These are phyloP conservation scores for Metschnikowia cubensis DNA, from an alignment of 805 yeast genomes.

Conservation along the genomic window DNA sequence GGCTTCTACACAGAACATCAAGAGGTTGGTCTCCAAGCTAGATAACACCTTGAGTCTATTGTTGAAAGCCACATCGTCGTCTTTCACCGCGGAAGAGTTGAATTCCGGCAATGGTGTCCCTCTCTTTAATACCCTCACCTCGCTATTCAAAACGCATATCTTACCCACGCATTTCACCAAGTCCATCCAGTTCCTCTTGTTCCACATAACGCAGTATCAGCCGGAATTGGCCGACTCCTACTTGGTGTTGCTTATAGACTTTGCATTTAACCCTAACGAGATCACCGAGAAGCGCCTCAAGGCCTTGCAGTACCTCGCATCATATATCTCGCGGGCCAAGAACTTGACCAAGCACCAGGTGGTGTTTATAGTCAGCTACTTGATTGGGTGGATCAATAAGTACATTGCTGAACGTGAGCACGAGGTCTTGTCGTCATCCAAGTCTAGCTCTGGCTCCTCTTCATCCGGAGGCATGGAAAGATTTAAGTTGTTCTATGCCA, in stretches of 20 bases:
- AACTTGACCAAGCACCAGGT: conserved; percentile 68
- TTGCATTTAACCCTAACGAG: conserved; percentile 69
- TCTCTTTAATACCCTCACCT: conserved; percentile 67
- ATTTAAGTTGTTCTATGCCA: conserved; percentile 83
- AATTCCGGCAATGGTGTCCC: conserved; percentile 61
- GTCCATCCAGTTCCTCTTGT: conserved; percentile 79
- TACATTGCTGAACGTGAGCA: conserved; percentile 80
- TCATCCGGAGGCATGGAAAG: conserved; percentile 76
- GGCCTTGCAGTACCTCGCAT: conserved; percentile 87
- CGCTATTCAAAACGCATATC: conserved; percentile 76
- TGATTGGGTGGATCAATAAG: conserved; percentile 78
- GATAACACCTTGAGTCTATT: conserved; percentile 65
- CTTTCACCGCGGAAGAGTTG: conserved; percentile 49
- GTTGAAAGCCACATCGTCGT: conserved; percentile 45
- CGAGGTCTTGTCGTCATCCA: conserved; percentile 55
- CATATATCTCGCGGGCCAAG: conserved; percentile 85
- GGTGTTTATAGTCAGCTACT: conserved; percentile 73
- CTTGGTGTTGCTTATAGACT: conserved; percentile 75
- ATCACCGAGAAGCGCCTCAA: conserved; percentile 73
- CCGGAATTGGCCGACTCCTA: conserved; percentile 82
- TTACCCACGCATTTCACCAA: conserved; percentile 90
- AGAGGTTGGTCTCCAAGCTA: conserved; percentile 58
- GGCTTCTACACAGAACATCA: conserved; percentile 43
- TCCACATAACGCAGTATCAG: conserved; percentile 76
- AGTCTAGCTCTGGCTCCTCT: conserved; percentile 11